Conservation (phyloP, 371 early-diverging fungal species). For the Mucor ambiguus region DNA sequence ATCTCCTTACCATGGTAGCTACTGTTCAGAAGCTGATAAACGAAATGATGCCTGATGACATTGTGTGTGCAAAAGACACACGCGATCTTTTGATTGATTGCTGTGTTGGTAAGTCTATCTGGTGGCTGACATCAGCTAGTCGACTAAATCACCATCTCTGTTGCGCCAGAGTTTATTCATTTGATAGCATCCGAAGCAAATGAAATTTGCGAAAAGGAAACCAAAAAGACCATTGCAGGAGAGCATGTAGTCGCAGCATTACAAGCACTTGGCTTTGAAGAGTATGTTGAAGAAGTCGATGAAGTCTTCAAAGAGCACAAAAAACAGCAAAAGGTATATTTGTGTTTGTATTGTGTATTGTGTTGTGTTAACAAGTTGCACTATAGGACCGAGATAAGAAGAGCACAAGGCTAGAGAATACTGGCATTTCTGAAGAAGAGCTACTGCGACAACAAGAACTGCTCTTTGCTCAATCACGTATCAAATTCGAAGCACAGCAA, state of each 20-base stretch:
- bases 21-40: conserved; percentile 97
- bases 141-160: not conserved
- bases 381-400: conserved; percentile 87
- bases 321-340: conserved; percentile 75
- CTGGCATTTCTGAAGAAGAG: conserved; percentile 93
- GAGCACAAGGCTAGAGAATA: conserved; percentile 84
- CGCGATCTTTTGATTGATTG: conserved; percentile 93
- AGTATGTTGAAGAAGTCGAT: conserved; percentile 87
- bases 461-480: conserved; percentile 93
- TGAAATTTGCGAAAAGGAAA: conserved; percentile 96
- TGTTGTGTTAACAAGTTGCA: not conserved
- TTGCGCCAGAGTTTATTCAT: conserved; percentile 89
- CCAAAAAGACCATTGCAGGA: conserved; percentile 97
- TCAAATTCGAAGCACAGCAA: conserved; percentile 68
- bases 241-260: conserved; percentile 96
- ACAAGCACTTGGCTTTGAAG: conserved; percentile 91
- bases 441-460: conserved; percentile 86
- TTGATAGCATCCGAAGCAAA: conserved; percentile 94
- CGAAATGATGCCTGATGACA: conserved; percentile 90
- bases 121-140: not conserved
- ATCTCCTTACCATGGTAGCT: conserved; percentile 53
- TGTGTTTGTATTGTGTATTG: not conserved
- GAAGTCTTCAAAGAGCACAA: conserved; percentile 91
- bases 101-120: conserved; percentile 77
- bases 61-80: conserved; percentile 93